Percentiles rank a stretch among this genome's conserved stretches.
Evolutionary conservation across 2,329 filamentous ascomycete species (phyloP).

Genomic region (Zymoseptoria passerinii): DNA sequence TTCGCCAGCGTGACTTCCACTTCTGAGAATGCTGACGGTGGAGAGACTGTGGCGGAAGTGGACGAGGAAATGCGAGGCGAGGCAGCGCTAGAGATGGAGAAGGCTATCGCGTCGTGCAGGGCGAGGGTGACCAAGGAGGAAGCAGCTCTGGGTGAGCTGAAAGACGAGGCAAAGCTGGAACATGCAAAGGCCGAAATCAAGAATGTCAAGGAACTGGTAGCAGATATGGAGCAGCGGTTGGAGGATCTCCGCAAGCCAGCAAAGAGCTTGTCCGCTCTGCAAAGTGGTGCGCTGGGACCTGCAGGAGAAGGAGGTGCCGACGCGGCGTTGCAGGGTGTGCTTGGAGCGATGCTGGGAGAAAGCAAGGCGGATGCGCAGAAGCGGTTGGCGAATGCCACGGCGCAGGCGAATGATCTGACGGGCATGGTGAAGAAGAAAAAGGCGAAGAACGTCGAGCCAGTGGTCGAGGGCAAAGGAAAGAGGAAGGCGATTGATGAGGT

Average conservation of each 20-base stretch:
- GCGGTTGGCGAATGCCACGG: slow-evolving; percentile 62
- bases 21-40: slow-evolving; percentile 37
- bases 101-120: slow-evolving; percentile 64
- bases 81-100: slow-evolving; percentile 61
- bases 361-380: slow-evolving; percentile 53
- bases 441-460: slow-evolving; percentile 14
- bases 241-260: slow-evolving; percentile 59
- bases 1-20: slow-evolving; percentile 70
- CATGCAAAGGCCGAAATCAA: slow-evolving; percentile 55
- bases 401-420: slow-evolving; percentile 63
- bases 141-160: slow-evolving; percentile 49
- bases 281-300: slow-evolving; percentile 36
- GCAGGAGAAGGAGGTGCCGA: slow-evolving; percentile 36
- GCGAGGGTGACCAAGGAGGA: slow-evolving; percentile 64
- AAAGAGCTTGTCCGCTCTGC: slow-evolving; percentile 42
- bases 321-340: slow-evolving; percentile 50
- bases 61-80: slow-evolving; percentile 65
- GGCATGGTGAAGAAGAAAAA: slow-evolving; percentile 64
- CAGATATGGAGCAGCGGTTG: slow-evolving; percentile 70
- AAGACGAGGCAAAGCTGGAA: slow-evolving; percentile 48
- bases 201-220: slow-evolving; percentile 69
- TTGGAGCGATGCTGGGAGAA: slow-evolving; percentile 57
- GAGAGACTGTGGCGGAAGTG: slow-evolving; percentile 39
- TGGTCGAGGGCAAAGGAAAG: slow-evolving; percentile 23
- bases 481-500: slow-evolving; percentile 21